Evolutionary conservation across 2,329 filamentous ascomycete genomes (phyloP), one percentile per base, ranked within the genome.

Genomic region (Emmonsia crescens): DNA sequence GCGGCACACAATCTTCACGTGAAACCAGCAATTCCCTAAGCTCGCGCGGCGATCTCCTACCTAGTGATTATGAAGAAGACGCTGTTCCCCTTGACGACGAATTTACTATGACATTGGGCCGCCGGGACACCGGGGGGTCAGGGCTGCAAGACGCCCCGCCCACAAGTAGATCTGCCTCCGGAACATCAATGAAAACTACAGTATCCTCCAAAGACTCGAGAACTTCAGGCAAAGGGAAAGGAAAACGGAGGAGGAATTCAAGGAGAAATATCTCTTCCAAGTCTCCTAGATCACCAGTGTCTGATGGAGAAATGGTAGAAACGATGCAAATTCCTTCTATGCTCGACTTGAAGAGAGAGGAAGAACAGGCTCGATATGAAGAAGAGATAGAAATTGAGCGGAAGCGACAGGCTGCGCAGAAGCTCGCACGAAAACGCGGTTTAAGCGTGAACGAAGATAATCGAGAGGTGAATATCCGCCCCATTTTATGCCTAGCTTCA

Each of bases 61-160:
- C 91, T 0, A 96, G 91, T 68, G 91, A 96, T 69, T 91, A 92
- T 60, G 91, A 95, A 65, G 92, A 96, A 72, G 93, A 97, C 74
- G 93, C 93, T 0, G 85, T 96, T n/a, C 89, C 91, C 14, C 77
- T 97, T 21, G 90, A 93, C 68, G 93, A 96, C 71, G 92, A 96
- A 70, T 95, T 97, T 68, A 89, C 91, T 2, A 86, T 96, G 72
- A 85, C 86, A 2, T 80, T 96, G 64, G 87, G 91, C 63, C 84
- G 88, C 59, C 85, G 88, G 66, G 83, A 82, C n/a, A 84, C 82
- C 0, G 31, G 52, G 55, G 77, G 76, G 3, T 72, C 78, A 36
- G 78, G 77, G 49, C 78, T 78, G 19, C 91, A 94, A 61, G 88
- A 91, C 69, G 82, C 83, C 54, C 87, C 86, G 31, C 29, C 56